phyloP scores from a whole-genome alignment of 2,329 filamentous ascomycete species.

The Ascochyta rabiei region DNA sequence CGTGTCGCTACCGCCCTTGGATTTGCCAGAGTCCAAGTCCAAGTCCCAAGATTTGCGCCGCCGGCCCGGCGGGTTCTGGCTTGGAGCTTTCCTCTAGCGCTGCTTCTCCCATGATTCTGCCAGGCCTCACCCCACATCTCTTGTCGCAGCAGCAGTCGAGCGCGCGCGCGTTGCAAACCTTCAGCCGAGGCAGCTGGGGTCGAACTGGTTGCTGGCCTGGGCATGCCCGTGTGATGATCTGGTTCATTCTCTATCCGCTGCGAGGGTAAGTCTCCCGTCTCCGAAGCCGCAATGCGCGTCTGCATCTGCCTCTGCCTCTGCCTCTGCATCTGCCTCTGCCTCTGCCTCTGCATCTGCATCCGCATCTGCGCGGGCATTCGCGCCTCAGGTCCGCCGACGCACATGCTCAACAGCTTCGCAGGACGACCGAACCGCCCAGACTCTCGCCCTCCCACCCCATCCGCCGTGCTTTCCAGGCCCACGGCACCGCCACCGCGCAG shows the following conservation, averaged over 20 bases:
- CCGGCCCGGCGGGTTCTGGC: constrained; percentile 13
- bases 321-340: no score
- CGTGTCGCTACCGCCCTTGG: constrained; percentile 25
- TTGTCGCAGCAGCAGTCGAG: constrained; percentile 26
- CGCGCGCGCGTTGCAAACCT: constrained; percentile 35
- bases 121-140: constrained; percentile 26
- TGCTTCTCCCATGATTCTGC: constrained; percentile 21
- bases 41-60: constrained; percentile 22
- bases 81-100: constrained; percentile 5
- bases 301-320: not conserved
- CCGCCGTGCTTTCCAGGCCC: constrained; percentile 68
- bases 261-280: constrained; percentile 66
- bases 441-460: constrained; percentile 70
- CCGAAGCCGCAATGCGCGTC: constrained; percentile 4
- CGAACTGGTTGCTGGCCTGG: constrained; percentile 15
- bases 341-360: constrained; percentile 3
- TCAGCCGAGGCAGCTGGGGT: constrained; percentile 25
- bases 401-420: constrained; percentile 43
- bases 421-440: constrained; percentile 75
- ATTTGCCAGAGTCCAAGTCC: constrained; percentile 19
- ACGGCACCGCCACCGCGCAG: constrained; percentile 72
- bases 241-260: constrained; percentile 78
- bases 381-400: constrained; percentile 2
- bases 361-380: not conserved
- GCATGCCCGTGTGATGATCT: constrained; percentile 63